These are phyloP conservation scores for Lactarius tabidus DNA, from an alignment of 768 basidiomycete genomes.

Conservation along the genomic window DNA sequence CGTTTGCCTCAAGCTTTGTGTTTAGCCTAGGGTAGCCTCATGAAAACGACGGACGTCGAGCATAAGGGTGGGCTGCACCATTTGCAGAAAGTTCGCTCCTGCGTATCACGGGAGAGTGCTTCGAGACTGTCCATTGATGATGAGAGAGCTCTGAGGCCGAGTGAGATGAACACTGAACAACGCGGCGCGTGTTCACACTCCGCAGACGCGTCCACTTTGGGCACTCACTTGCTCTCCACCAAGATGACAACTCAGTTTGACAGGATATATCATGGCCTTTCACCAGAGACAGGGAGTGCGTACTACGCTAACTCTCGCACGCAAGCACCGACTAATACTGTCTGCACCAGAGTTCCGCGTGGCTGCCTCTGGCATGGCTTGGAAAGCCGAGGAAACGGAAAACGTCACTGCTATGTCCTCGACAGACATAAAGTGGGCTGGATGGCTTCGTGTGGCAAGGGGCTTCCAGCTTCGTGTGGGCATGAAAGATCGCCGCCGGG, in stretches of 20 bases:
- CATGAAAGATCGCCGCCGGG: constrained; percentile 68
- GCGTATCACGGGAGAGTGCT: constrained; percentile 48
- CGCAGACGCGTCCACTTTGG: constrained; percentile 23
- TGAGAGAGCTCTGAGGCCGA: background rate
- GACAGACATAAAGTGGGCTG: constrained; percentile 79
- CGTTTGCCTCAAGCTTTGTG: constrained; percentile 83
- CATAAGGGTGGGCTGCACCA: constrained; percentile 47
- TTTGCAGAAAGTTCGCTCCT: constrained; percentile 78
- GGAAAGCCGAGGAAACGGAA: constrained; percentile 77
- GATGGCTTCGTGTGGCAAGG: constrained; percentile 90
- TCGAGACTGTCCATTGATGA: constrained; percentile 54
- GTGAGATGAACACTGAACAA: background rate
- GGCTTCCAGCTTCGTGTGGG: constrained; percentile 87
- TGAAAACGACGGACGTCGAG: constrained; percentile 17
- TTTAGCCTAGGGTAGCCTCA: constrained; percentile 66
- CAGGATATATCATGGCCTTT: constrained; percentile 71
- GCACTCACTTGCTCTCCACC: constrained; percentile 23
- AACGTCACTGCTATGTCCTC: constrained; percentile 59
- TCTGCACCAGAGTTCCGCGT: constrained; percentile 70
- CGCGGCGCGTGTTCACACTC: constrained; percentile 24
- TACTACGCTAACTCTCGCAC: constrained; percentile 25
- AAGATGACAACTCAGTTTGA: constrained; percentile 82
- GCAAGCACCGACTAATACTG: background rate
- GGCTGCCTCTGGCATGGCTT: constrained; percentile 87
- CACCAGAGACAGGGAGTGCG: constrained; percentile 78